Evolutionary conservation across 176 grass and related monocot species (phyloP), one percentile per base, ranked within the genome.

Genomic region (Zea luxurians): DNA sequence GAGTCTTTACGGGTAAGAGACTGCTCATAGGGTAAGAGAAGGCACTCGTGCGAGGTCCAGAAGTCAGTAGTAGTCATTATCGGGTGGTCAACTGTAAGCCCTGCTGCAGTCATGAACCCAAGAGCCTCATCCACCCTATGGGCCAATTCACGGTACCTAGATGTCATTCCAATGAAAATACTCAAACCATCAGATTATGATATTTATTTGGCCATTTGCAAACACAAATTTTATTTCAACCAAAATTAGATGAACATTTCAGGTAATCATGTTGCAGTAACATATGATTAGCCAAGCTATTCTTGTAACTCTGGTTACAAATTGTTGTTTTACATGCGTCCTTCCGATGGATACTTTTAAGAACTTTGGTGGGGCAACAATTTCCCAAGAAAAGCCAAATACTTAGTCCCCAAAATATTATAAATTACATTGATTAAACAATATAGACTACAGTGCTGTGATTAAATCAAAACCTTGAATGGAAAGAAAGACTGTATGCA

Each of bases 41-140:
- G 91, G 45, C 95, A 98, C 61, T 98, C 95, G 5, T 98, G 95
- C 3, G 95, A 98, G 50, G 95, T 98, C 91, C 89, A 94, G 80
- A 97, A 97, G 68, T 97, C 95, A 4, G 95, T 98, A 21, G 91
- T 94, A 0, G 91, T 98, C 96, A 98, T 98, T 80, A 98, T 90
- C 3, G 96, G 96, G 82, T 98, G 96, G 62, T 98, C 92, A 44
- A 92, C 59, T 7, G 89, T 94, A 16, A 98, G 80, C 38, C 95
- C 96, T n/a, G 96, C 86, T 9, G 96, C 96, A 48, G 87, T 77
- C 96, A 98, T 98, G 89, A 98, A 94, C 11, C 96, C 92, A 77
- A 98, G 89, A 11, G 96, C 96, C 66, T 98, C 96, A 36, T 94
- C 96, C 73, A 98, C 96, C 60, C 96, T 82, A 79, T 94, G 87